Percentiles rank a stretch among this genome's conserved stretches.
phyloP scores from a whole-genome alignment of 441 rosid genomes.

The Erysimum pusillum region DNA sequence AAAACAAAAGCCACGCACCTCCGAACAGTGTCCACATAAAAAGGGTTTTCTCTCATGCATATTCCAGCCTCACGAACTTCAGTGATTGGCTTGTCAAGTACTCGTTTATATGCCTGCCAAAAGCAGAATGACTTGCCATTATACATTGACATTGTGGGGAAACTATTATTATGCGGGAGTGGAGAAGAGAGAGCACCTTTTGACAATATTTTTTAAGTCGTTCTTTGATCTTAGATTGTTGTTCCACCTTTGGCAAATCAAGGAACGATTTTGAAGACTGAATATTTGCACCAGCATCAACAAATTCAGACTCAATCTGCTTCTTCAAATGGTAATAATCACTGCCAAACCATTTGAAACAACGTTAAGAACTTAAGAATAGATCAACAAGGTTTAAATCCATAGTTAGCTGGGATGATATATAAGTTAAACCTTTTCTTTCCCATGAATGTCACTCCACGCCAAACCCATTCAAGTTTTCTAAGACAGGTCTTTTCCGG shows the following conservation, averaged over 20 bases:
- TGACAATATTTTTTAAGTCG: constrained; percentile 92
- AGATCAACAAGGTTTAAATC: constrained; percentile 38
- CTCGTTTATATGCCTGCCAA: constrained; percentile 86
- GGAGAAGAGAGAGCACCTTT: constrained; percentile 61
- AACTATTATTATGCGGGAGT: constrained; percentile 29
- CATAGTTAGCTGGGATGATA: constrained; percentile 31
- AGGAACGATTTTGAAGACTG: constrained; percentile 82
- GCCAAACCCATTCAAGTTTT: constrained; percentile 99
- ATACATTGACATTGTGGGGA: constrained; percentile 32
- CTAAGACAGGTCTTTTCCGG: constrained; percentile 96
- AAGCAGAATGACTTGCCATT: constrained; percentile 41
- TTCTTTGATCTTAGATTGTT: constrained; percentile 85
- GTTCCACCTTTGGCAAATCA: constrained; percentile 90
- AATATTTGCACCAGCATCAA: constrained; percentile 71
- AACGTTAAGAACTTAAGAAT: constrained; percentile 31
- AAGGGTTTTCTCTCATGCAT: constrained; percentile 99
- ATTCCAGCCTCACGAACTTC: constrained; percentile 99
- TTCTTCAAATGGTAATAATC: constrained; percentile 96
- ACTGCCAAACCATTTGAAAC: constrained; percentile 58
- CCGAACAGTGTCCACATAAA: constrained; percentile 97
- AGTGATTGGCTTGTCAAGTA: constrained; percentile 89
- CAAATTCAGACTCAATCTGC: constrained; percentile 95
- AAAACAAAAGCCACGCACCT: constrained; percentile 63
- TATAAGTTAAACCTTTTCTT: constrained; percentile 74
- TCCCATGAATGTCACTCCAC: constrained; percentile 93